These are phyloP conservation scores for Colletotrichum caudatum DNA, from an alignment of 2,329 filamentous ascomycete species.

Conservation along the genomic window DNA sequence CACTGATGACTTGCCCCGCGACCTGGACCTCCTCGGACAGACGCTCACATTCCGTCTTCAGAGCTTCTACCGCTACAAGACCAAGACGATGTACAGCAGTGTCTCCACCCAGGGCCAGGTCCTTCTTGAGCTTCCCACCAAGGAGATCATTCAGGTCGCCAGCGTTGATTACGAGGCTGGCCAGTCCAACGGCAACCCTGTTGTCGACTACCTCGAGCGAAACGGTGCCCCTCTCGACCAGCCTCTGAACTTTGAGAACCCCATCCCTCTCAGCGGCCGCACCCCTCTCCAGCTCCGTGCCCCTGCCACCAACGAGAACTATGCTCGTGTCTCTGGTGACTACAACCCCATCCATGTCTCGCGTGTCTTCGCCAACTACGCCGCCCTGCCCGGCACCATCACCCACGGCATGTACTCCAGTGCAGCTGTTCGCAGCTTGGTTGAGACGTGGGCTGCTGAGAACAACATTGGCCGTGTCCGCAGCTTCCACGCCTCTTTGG, in stretches of 20 bases:
- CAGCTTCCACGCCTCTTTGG: conserved; percentile 95
- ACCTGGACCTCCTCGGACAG: conserved; percentile 90
- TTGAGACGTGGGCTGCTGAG: conserved; percentile 99
- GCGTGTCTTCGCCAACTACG: conserved; percentile 94
- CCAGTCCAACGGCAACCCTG: conserved; percentile 92
- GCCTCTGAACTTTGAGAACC: conserved; percentile 95
- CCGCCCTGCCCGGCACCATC: conserved; percentile 95
- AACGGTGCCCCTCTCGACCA: conserved; percentile 94
- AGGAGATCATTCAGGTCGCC: conserved; percentile 97
- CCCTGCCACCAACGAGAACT: conserved; percentile 96
- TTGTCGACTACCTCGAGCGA: conserved; percentile 94
- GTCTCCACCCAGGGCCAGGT: conserved; percentile 95
- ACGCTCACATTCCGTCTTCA: conserved; percentile 96
- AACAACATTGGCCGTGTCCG: conserved; percentile 98
- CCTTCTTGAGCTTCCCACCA: conserved; percentile 92
- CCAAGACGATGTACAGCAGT: conserved; percentile 89
- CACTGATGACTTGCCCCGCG: conserved; percentile 75
- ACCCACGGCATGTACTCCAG: conserved; percentile 99
- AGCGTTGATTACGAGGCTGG: conserved; percentile 96
- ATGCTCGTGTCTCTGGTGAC: conserved; percentile 96
- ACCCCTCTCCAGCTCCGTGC: conserved; percentile 89
- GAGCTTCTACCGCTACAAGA: conserved; percentile 93
- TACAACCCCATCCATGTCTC: conserved; percentile 99
- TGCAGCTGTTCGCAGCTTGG: conserved; percentile 92
- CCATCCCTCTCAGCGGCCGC: conserved; percentile 94